These are phyloP conservation scores for Tulasnella sp. DNA, from an alignment of 768 basidiomycete species.

Conservation along the genomic window DNA sequence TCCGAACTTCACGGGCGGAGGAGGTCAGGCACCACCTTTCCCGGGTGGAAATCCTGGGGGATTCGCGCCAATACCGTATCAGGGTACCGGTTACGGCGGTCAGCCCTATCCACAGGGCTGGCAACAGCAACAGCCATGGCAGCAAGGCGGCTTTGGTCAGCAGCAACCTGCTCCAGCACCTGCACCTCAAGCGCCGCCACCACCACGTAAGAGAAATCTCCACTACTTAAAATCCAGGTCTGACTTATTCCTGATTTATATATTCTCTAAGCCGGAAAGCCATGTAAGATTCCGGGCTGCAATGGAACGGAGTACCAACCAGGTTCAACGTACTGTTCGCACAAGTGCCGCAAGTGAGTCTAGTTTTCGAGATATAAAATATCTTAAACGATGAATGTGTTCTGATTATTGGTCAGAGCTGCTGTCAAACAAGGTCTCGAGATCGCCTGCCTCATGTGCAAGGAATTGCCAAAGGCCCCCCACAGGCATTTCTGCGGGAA, in stretches of 20 bases:
- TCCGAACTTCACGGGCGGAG: neutral
- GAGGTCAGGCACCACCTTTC: neutral
- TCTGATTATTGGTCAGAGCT: neutral
- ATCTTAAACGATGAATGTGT: too few species aligned
- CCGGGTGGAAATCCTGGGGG: neutral
- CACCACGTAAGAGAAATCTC: neutral
- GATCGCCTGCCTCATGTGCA: conserved; percentile 1
- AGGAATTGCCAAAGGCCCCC: neutral
- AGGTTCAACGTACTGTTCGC: neutral
- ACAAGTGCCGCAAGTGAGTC: conserved; percentile 2
- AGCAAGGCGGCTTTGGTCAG: neutral
- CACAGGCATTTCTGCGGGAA: conserved; percentile 6
- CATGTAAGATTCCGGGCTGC: neutral
- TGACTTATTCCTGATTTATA: neutral
- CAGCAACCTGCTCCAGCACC: neutral
- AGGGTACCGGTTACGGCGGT: neutral
- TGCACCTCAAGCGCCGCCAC: neutral
- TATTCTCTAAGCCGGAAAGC: neutral
- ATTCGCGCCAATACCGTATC: neutral
- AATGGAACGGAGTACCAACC: neutral
- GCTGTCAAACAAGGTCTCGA: conserved; percentile 5
- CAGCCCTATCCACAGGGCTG: neutral
- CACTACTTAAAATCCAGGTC: neutral
- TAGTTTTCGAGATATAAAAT: too few species aligned
- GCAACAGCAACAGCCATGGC: neutral